Conservation (phyloP, 2,329 filamentous ascomycete species). For the Hypoxylon sp. region DNA sequence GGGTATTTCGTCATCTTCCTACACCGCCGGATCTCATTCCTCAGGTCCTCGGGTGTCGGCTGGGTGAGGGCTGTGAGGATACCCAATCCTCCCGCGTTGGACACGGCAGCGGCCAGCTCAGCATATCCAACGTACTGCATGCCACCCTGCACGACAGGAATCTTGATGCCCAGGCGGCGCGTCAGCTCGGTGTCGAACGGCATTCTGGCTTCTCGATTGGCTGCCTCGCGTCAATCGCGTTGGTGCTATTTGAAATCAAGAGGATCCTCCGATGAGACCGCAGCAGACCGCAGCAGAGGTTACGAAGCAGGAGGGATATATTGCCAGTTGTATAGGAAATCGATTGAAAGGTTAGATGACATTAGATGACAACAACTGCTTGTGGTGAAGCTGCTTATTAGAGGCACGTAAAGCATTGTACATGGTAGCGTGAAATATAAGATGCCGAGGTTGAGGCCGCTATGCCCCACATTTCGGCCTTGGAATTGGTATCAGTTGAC, state of each 20-base stretch:
- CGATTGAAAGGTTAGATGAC: conserved; percentile 3
- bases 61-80: conserved; percentile 92
- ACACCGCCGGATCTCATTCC: conserved; percentile 91
- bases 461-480: conserved; percentile 29
- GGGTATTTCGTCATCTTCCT: conserved; percentile 81
- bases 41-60: conserved; percentile 89
- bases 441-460: conserved; percentile 35
- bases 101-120: conserved; percentile 80
- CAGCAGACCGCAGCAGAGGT: neutral
- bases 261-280: neutral
- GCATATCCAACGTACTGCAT: conserved; percentile 91
- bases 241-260: neutral
- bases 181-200: conserved; percentile 70
- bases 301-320: conserved; percentile 10
- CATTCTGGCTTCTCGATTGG: conserved; percentile 56
- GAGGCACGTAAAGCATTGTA: neutral
- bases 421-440: neutral
- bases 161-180: conserved; percentile 67
- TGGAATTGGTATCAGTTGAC: conserved; percentile 26
- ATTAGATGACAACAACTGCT: too few species aligned
- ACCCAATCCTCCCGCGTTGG: conserved; percentile 84
- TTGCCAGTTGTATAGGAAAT: conserved; percentile 3
- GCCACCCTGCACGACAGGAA: conserved; percentile 86
- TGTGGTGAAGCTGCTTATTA: conserved; percentile 5
- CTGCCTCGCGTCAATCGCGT: conserved; percentile 29